A percentile compares a stretch with the other conserved stretches of the same genome.
Conservation (phyloP, 2,329 filamentous ascomycete species). For the Leptoxyphium fumago region DNA sequence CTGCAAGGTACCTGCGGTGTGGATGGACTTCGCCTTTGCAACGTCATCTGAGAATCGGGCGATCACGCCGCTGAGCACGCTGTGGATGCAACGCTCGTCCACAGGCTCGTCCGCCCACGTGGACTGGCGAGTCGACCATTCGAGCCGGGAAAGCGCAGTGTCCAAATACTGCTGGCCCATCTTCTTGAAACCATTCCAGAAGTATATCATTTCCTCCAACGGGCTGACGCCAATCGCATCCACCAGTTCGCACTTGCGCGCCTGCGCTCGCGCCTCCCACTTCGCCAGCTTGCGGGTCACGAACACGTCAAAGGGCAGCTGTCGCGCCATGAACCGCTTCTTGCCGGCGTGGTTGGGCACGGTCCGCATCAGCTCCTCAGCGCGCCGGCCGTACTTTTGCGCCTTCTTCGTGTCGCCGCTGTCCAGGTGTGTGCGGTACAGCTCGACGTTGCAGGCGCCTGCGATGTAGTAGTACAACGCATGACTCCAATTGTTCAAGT, state of each 20-base stretch:
- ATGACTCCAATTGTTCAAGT: constrained; percentile 83
- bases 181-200: constrained; percentile 81
- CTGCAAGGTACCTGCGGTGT: constrained; percentile 48
- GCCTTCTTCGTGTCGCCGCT: constrained; percentile 33
- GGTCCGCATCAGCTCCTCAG: constrained; percentile 55
- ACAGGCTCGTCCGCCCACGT: constrained; percentile 36
- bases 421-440: constrained; percentile 52
- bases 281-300: constrained; percentile 71
- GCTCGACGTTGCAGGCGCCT: constrained; percentile 61
- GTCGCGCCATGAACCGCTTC: constrained; percentile 78
- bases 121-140: constrained; percentile 49
- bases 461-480: constrained; percentile 82
- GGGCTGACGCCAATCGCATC: constrained; percentile 74
- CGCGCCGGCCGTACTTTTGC: constrained; percentile 27
- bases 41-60: constrained; percentile 45
- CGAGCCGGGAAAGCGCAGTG: constrained; percentile 45
- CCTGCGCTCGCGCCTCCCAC: constrained; percentile 66
- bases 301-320: constrained; percentile 81
- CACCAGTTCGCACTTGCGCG: constrained; percentile 50
- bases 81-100: constrained; percentile 50
- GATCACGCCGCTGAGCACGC: constrained; percentile 52
- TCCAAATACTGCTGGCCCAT: constrained; percentile 56
- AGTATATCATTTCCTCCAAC: constrained; percentile 77
- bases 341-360: constrained; percentile 63
- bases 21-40: constrained; percentile 46